Evolutionary conservation across 2,329 filamentous ascomycete genomes (phyloP).

Genomic region (Fusarium anguioides): DNA sequence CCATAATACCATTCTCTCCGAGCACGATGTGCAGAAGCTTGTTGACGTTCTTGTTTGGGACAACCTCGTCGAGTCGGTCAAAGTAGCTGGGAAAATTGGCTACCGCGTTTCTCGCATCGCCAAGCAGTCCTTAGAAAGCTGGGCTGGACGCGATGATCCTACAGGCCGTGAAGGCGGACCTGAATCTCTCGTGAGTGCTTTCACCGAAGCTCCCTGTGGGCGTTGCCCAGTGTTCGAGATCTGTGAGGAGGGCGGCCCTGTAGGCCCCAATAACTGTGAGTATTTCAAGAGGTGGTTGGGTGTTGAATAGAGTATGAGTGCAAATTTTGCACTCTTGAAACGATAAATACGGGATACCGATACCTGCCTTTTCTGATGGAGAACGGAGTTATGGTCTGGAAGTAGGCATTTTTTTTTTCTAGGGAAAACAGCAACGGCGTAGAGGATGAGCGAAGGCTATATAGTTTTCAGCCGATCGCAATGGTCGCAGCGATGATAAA

Average conservation of each 20-base stretch:
- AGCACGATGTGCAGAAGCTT: slow-evolving; percentile 84
- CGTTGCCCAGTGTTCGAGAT: slow-evolving; percentile 93
- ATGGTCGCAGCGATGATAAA: slow-evolving; percentile 10
- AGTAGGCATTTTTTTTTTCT: slow-evolving; percentile 25
- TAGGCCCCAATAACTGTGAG: slow-evolving; percentile 88
- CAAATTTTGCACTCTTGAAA: slow-evolving; percentile 13
- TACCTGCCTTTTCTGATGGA: slow-evolving; percentile 13
- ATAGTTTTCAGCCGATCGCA: slow-evolving; percentile 19
- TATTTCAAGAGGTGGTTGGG: slow-evolving; percentile 91
- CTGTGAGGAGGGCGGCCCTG: slow-evolving; percentile 89
- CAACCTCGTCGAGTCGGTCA: slow-evolving; percentile 78
- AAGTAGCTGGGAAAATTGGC: slow-evolving; percentile 60
- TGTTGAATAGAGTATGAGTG: slow-evolving; percentile 49
- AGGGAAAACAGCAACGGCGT: slow-evolving; percentile 42
- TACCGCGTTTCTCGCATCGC: slow-evolving; percentile 65
- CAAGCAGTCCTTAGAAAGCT: slow-evolving; percentile 57
- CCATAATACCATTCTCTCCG: slow-evolving; percentile 75
- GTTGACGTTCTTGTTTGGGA: slow-evolving; percentile 92
- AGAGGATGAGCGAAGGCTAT: slow-evolving; percentile 32
- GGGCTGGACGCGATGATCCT: slow-evolving; percentile 54
- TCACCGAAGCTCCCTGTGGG: slow-evolving; percentile 91
- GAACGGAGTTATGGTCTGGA: slow-evolving; percentile 41
- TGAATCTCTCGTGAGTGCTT: slow-evolving; percentile 71
- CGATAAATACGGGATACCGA: background rate
- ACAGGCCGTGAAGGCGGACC: slow-evolving; percentile 53